phyloP scores from a whole-genome alignment of 2,329 filamentous ascomycete species.

The Diplocarpon rosae region DNA sequence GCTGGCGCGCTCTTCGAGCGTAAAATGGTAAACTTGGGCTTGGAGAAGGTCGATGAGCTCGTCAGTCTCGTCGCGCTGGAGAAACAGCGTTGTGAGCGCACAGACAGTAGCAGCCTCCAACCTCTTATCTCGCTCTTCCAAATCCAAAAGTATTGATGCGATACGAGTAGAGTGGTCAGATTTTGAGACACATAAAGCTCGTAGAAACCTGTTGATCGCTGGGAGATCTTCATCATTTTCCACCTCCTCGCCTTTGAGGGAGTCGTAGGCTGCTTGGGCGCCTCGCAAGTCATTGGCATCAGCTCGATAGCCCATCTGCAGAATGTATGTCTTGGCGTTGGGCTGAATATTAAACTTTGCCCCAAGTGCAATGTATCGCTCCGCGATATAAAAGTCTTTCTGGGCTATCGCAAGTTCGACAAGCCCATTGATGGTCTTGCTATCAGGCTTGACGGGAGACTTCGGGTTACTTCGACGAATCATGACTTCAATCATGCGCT shows the following conservation, averaged over 20 bases:
- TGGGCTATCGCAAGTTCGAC: constrained; percentile 61
- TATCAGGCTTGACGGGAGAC: constrained; percentile 45
- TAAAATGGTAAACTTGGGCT: constrained; percentile 59
- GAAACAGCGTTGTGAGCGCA: constrained; percentile 60
- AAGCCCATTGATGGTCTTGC: constrained; percentile 64
- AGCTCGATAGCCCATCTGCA: constrained; percentile 70
- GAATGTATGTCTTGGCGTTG: constrained; percentile 58
- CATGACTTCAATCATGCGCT: constrained; percentile 62
- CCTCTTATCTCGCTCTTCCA: constrained; percentile 58
- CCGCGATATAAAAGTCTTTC: constrained; percentile 59
- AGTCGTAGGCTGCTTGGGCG: constrained; percentile 53
- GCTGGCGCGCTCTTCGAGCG: constrained; percentile 53
- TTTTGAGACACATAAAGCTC: constrained; percentile 50
- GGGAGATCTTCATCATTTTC: constrained; percentile 47
- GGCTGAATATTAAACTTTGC: constrained; percentile 53
- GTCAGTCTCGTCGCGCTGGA: constrained; percentile 64
- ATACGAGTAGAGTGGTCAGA: constrained; percentile 59
- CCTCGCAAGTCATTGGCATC: constrained; percentile 60
- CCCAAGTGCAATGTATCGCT: constrained; percentile 60
- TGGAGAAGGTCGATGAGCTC: constrained; percentile 78
- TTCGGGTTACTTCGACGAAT: constrained; percentile 37
- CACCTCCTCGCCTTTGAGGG: constrained; percentile 44
- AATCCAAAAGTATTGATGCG: constrained; percentile 58
- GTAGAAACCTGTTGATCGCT: constrained; percentile 61
- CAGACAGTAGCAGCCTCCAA: constrained; percentile 67